These are phyloP conservation scores for Alternaria brassicae DNA, from an alignment of 2,329 filamentous ascomycete genomes.

Conservation along the genomic window DNA sequence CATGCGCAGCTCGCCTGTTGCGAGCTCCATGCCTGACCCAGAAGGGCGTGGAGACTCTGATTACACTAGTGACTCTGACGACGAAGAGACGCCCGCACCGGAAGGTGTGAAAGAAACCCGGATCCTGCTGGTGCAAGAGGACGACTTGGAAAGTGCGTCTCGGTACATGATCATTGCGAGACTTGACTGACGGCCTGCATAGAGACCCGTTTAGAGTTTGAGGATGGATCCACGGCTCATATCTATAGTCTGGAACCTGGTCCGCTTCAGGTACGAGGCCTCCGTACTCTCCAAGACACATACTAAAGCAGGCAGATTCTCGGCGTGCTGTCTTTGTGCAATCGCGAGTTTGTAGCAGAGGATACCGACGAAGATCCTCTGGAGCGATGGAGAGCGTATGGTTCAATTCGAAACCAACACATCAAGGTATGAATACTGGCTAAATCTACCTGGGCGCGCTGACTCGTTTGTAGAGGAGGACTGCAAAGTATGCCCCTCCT, in stretches of 20 bases:
- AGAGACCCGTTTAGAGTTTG: constrained; percentile 74
- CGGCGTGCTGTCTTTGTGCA: constrained; percentile 73
- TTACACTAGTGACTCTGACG: constrained; percentile 27
- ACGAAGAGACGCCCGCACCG: constrained; percentile 52
- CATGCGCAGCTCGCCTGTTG: constrained; percentile 71
- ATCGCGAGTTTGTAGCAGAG: constrained; percentile 66
- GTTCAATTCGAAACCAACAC: constrained; percentile 76
- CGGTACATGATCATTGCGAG: not conserved
- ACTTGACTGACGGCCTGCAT: constrained; percentile 20
- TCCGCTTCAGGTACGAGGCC: constrained; percentile 65
- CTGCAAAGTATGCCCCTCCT: constrained; percentile 49
- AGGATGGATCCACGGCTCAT: constrained; percentile 79
- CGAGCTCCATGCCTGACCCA: constrained; percentile 68
- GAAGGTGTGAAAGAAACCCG: constrained; percentile 60
- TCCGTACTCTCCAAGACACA: not conserved
- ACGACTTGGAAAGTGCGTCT: constrained; percentile 70
- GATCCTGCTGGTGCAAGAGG: constrained; percentile 74
- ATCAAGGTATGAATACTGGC: constrained; percentile 58
- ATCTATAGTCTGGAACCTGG: constrained; percentile 83
- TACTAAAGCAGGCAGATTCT: constrained; percentile 63
- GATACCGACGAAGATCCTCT: constrained; percentile 66
- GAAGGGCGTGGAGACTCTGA: constrained; percentile 40
- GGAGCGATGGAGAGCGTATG: constrained; percentile 68
- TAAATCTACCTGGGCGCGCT: constrained; percentile 11
- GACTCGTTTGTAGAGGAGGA: constrained; percentile 51